Evolutionary conservation across 306 rosid species (phyloP), one percentile per base, ranked within the genome.

Genomic region (Delonix regia): DNA sequence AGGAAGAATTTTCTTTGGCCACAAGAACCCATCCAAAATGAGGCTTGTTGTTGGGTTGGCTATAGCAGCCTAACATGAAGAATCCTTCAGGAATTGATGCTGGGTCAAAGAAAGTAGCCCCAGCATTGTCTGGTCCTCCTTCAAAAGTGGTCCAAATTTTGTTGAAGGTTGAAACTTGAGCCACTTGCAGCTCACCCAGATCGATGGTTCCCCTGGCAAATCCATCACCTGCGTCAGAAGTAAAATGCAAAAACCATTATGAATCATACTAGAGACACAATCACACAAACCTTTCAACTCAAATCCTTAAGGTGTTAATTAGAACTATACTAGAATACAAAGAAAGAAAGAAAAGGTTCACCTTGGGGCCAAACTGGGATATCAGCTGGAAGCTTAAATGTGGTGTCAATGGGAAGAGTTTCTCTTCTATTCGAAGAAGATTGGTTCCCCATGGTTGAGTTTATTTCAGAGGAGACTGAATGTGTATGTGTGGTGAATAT

Each of bases 81-180:
- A 93, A 91, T 9, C 89, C 98, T 18, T 87, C 73, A 8, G 97
- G 85, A 53, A 91, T 36, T 9, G 69, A 77, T 13, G 82, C 76
- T 33, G 98, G 98, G 48, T 93, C 98, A 51, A 78, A 93, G 81
- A 93, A 88, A 8, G 91, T 84, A 4, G 86, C 93, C 4, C 98
- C 98, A 6, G 59, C 67, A 73, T 93, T 70, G 22, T 63, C 88
- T 41, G 92, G 86, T 45, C 97, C 98, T 19, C 97, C 97, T 81
- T 88, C 92, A 44, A 79, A 73, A 57, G 82, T 77, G n/a, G 79
- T 71, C 92, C 93, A 93, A 48, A 90, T 44, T 73, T 82, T 87
- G 79, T 70, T 79, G 83, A 93, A 87, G 11, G 86, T 75, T 34
- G 92, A 80, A 28, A 90, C 48, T 67, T 88, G 91, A 21, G 82